Evolutionary conservation across 148 eudicot species (phyloP).

Genomic region (Vaccinium corymbosum): DNA sequence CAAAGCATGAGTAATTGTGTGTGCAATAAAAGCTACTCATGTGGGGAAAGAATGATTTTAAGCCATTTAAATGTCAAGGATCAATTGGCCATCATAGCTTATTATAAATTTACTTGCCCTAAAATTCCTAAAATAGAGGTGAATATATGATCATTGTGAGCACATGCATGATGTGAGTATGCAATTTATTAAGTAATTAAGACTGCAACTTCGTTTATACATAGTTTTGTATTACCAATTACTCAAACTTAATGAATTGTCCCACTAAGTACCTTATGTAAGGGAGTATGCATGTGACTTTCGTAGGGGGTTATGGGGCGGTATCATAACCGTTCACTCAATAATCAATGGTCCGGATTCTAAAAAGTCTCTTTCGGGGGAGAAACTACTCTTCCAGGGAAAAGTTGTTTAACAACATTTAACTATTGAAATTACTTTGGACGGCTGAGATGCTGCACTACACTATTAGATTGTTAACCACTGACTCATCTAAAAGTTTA

Average conservation of each 20-base stretch:
- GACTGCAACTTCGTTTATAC: not conserved
- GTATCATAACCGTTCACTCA: too few relatives aligned
- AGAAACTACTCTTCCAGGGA: too few relatives aligned
- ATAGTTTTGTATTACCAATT: not conserved
- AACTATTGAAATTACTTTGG: too few relatives aligned
- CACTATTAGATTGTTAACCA: too few relatives aligned
- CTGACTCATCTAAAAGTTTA: too few relatives aligned
- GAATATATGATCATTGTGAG: not conserved
- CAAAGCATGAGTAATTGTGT: not conserved
- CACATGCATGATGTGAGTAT: not conserved
- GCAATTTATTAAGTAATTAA: too few relatives aligned
- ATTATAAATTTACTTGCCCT: not conserved
- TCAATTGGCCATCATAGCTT: not conserved
- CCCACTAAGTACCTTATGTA: not conserved
- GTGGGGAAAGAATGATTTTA: not conserved
- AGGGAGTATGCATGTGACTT: too few relatives aligned
- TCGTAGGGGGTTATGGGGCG: too few relatives aligned
- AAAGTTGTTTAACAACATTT: too few relatives aligned
- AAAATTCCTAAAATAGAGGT: not conserved
- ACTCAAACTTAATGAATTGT: not conserved
- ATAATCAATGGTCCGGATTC: too few relatives aligned
- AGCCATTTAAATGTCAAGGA: not conserved
- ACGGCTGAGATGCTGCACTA: too few relatives aligned
- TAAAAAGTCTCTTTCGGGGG: too few relatives aligned
- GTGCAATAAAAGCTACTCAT: constrained; percentile 3